Evolutionary conservation across 2,329 filamentous ascomycete species (phyloP).

Genomic region (Penicillium polonicum): DNA sequence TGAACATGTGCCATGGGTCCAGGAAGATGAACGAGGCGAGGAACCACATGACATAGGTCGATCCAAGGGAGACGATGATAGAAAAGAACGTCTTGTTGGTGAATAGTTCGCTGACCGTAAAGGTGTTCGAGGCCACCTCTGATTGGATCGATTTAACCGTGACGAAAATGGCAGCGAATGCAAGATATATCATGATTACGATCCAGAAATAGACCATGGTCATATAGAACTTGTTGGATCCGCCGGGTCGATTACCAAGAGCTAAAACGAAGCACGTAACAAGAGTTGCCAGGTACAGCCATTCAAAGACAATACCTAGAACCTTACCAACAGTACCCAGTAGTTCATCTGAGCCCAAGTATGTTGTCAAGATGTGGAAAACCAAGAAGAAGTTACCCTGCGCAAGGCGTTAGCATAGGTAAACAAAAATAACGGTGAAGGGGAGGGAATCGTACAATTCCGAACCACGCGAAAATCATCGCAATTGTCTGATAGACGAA

Average conservation of each 20-base stretch:
- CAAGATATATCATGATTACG: constrained; percentile 88
- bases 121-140: constrained; percentile 62
- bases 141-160: constrained; percentile 79
- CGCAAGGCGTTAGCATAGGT: neutral
- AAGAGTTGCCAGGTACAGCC: constrained; percentile 88
- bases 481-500: constrained; percentile 91
- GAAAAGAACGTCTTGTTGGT: constrained; percentile 88
- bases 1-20: constrained; percentile 99
- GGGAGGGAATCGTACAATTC: constrained; percentile 52
- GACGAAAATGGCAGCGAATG: constrained; percentile 94
- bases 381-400: constrained; percentile 94
- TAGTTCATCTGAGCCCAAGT: constrained; percentile 67
- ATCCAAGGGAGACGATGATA: constrained; percentile 85
- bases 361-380: constrained; percentile 92
- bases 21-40: constrained; percentile 90
- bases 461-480: constrained; percentile 99
- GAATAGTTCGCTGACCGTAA: constrained; percentile 72
- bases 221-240: constrained; percentile 90
- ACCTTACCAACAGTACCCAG: constrained; percentile 76
- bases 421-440: neutral
- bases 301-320: constrained; percentile 87
- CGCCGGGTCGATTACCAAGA: constrained; percentile 90
- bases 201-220: constrained; percentile 99
- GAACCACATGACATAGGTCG: constrained; percentile 91
- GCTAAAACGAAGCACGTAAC: constrained; percentile 94